Evolutionary conservation across 2,329 filamentous ascomycete species (phyloP), one percentile per base, ranked within the genome.

Genomic region (Beauveria brongniartii): DNA sequence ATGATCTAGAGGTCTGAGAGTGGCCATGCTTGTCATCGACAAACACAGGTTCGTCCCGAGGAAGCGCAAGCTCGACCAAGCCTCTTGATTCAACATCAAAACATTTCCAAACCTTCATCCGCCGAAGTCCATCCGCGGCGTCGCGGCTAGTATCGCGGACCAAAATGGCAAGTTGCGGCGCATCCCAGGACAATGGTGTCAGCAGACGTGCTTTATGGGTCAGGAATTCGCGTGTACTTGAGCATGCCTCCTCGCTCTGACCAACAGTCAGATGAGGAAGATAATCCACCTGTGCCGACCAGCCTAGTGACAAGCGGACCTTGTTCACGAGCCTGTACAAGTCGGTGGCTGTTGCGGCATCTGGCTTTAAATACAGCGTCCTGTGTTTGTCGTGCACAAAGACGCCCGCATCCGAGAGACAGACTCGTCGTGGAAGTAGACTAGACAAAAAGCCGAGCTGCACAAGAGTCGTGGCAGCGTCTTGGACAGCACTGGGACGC

Each of bases 31-130:
- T 54, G n/a, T 59, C 30, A 5, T 34, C 26, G 4, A 22, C 14
- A 2, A 12, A 9, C 24, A 63, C 9, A 6, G 52, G 3, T 14
- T 59, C 52, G 28, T 63, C 52, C 12, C 56, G 51, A 3, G 56
- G 51, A 16, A 63, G 30, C 20, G 40, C 44, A 22, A n/a, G n/a
- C 30, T 20, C 24, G 22, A 22, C 61, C 41, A 30, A 26, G 46
- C 22, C 22, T 34, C 41, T 26, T 62, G 43, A 16, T 52, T 63
- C 64, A 3, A 76, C 65, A 44, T 78, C 69, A 22, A 87, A 73
- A 2, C 71, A 75, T 1, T 79, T 81, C 82, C 83, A 86, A 24
- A 82, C 66, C 46, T 73, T 79, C 86, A 89, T 88, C 47, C 75
- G 72, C 26, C 74, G 77, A 1, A 71, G 68, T 7, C 70, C 63